Percentiles rank a stretch among this genome's conserved stretches.
phyloP scores from a whole-genome alignment of 345 rosid species.

The Jatropha curcas region DNA sequence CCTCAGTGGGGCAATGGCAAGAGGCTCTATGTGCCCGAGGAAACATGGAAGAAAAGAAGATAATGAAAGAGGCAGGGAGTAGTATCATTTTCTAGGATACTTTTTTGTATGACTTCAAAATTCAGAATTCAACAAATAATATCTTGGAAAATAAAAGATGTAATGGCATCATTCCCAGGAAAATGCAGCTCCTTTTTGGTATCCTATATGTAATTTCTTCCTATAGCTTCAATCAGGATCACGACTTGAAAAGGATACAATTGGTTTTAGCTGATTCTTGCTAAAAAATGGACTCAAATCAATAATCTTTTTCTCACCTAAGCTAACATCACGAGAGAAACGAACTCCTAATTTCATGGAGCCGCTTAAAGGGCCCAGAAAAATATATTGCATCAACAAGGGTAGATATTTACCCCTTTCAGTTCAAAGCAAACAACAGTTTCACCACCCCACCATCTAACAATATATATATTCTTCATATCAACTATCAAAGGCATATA shows the following conservation, averaged over 20 bases:
- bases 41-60: slow-evolving; percentile 19
- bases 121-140: not conserved
- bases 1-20: slow-evolving; percentile 35
- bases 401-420: too few species aligned
- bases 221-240: too few species aligned
- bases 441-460: too few species aligned
- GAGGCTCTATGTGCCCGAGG: slow-evolving; percentile 25
- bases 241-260: not conserved
- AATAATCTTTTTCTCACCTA: too few species aligned
- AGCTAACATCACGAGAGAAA: too few species aligned
- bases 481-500: too few species aligned
- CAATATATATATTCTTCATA: too few species aligned
- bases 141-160: not conserved
- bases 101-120: not conserved
- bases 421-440: too few species aligned
- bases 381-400: too few species aligned
- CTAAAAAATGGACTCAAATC: not conserved
- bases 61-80: slow-evolving; percentile 21
- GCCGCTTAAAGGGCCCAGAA: not conserved
- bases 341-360: not conserved
- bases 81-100: slow-evolving; percentile 3
- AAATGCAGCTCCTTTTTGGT: not conserved
- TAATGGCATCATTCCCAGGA: not conserved
- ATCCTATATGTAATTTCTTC: too few species aligned
- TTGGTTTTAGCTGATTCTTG: not conserved